Evolutionary conservation across 768 basidiomycete genomes (phyloP).

Genomic region (Lentinula aciculospora): DNA sequence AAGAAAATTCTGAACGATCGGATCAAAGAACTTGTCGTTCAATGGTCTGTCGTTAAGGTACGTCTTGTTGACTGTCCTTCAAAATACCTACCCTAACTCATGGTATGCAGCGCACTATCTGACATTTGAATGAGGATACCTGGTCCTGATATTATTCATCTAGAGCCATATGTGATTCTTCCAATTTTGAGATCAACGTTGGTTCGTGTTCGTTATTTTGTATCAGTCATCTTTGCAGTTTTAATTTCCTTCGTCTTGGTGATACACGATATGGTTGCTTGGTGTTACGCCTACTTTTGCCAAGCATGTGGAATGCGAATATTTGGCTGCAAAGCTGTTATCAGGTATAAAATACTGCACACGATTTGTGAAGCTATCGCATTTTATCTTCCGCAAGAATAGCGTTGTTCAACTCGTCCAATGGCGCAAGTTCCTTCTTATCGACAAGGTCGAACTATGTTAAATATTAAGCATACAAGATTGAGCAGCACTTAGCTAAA

Average conservation of each 20-base stretch:
- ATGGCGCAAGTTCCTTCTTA: slow-evolving; percentile 90
- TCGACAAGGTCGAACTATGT: slow-evolving; percentile 88
- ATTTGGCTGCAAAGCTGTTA: too few relatives aligned
- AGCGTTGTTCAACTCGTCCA: slow-evolving; percentile 93
- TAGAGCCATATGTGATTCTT: too few relatives aligned
- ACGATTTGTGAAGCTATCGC: slow-evolving; percentile 18
- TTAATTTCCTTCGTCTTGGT: too few relatives aligned
- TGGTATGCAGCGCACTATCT: neutral
- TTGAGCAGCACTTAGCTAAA: neutral
- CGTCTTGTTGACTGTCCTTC: slow-evolving; percentile 5
- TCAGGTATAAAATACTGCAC: neutral
- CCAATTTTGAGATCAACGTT: too few relatives aligned
- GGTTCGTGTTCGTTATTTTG: too few relatives aligned
- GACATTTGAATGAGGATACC: too few relatives aligned
- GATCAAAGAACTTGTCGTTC: slow-evolving; percentile 59
- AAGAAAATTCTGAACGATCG: slow-evolving; percentile 56
- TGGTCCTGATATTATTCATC: too few relatives aligned
- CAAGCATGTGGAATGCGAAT: too few relatives aligned
- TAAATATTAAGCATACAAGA: slow-evolving; percentile 10
- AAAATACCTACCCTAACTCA: neutral
- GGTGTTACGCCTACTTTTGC: too few relatives aligned
- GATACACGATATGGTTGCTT: too few relatives aligned
- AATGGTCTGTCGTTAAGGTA: slow-evolving; percentile 81
- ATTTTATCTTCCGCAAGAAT: slow-evolving; percentile 57
- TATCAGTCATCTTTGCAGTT: too few relatives aligned